phyloP scores from a whole-genome alignment of 2,329 filamentous ascomycete genomes.

The Clarireedia paspali region DNA sequence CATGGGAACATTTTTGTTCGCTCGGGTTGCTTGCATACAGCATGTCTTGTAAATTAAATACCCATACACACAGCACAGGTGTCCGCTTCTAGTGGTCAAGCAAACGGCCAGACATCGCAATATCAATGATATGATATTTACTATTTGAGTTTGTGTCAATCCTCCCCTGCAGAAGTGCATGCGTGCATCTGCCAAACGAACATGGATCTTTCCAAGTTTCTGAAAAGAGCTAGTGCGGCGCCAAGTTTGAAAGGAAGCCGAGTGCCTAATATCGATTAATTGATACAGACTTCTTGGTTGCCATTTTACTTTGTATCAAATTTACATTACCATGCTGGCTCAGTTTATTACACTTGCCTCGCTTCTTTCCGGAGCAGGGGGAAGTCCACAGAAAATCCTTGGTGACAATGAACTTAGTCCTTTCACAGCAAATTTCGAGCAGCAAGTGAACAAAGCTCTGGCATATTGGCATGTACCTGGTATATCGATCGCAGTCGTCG shows the following conservation, averaged over 20 bases:
- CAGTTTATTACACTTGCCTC: neutral
- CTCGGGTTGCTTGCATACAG: neutral
- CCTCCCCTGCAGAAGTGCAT: neutral
- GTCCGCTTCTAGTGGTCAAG: neutral
- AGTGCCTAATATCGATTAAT: too few relatives aligned
- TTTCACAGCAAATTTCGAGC: conserved; percentile 16
- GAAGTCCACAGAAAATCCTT: neutral
- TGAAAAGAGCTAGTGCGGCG: too few relatives aligned
- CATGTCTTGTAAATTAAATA: neutral
- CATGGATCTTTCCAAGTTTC: neutral
- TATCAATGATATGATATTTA: neutral
- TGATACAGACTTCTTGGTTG: too few relatives aligned
- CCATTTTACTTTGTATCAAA: neutral
- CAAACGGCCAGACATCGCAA: neutral
- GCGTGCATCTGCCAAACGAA: neutral
- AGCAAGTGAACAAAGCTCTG: conserved; percentile 27
- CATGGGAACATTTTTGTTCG: neutral
- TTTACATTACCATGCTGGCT: neutral
- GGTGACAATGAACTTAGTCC: conserved; percentile 5
- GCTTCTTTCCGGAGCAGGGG: neutral
- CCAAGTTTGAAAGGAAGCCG: too few relatives aligned
- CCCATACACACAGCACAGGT: neutral
- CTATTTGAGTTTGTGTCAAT: neutral
- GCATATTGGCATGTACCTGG: conserved; percentile 41
- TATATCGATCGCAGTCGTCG: conserved; percentile 40